phyloP scores from a whole-genome alignment of 805 yeast species.

The Sugiyamaella valdiviana region DNA sequence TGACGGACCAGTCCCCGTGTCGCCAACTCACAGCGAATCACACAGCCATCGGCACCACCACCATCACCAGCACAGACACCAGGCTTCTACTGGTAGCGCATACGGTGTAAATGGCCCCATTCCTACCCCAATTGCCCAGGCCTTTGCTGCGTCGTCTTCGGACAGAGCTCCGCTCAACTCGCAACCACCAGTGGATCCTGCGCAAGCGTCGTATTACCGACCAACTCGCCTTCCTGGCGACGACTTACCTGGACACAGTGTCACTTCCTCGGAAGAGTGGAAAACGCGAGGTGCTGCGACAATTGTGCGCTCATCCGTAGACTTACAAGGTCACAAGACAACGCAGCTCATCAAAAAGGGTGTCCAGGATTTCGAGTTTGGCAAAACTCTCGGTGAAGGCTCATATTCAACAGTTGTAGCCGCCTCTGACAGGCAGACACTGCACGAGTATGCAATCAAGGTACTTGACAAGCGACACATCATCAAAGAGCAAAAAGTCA shows the following conservation, averaged over 20 bases:
- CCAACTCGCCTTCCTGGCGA: background rate
- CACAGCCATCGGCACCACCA: conserved; percentile 7
- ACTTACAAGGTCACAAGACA: conserved; percentile 43
- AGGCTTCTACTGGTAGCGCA: background rate
- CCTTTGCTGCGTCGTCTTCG: background rate
- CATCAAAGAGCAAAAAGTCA: conserved; percentile 87
- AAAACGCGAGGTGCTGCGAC: conserved; percentile 56
- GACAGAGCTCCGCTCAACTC: background rate
- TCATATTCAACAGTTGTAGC: conserved; percentile 90
- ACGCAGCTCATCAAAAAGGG: conserved; percentile 47
- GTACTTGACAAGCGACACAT: conserved; percentile 88
- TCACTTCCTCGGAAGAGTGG: conserved; percentile 39
- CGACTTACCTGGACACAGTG: conserved; percentile 1
- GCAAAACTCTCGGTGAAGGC: conserved; percentile 88
- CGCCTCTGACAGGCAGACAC: conserved; percentile 70
- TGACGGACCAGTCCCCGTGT: background rate
- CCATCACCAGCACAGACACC: conserved; percentile 1
- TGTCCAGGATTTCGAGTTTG: conserved; percentile 84
- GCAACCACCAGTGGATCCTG: background rate
- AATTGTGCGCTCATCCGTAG: conserved; percentile 40
- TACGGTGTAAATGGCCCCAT: background rate
- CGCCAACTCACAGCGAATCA: background rate
- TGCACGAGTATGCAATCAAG: conserved; percentile 81
- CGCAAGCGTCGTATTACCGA: background rate
- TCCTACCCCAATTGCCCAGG: background rate